Percentiles rank a stretch among this genome's conserved stretches.
Conservation (phyloP, 805 yeast species). For the Suhomyces kilbournensis region DNA sequence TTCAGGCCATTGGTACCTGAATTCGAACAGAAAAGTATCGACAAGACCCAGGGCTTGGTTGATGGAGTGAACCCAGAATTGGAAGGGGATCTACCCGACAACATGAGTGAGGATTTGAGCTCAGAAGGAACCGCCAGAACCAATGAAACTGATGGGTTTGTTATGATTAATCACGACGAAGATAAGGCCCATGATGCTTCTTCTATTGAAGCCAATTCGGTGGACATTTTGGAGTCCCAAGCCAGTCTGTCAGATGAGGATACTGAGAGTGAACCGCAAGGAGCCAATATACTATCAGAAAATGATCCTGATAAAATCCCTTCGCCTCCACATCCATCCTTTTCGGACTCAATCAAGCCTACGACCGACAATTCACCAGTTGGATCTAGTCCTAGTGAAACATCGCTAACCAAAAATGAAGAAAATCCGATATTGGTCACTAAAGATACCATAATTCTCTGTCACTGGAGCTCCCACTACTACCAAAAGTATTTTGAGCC, state of each 20-base stretch:
- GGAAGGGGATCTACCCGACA: slow-evolving; percentile 2
- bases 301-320: slow-evolving; percentile 9
- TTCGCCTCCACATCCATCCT: slow-evolving; percentile 16
- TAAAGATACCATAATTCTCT: slow-evolving; percentile 38
- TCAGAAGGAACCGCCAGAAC: slow-evolving; percentile 6
- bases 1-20: slow-evolving; percentile 29
- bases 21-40: slow-evolving; percentile 26
- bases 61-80: slow-evolving; percentile 1
- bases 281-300: slow-evolving; percentile 13
- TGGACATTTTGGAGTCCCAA: slow-evolving; percentile 5
- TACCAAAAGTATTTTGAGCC: slow-evolving; percentile 54
- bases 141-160: slow-evolving; percentile 17
- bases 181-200: slow-evolving; percentile 1
- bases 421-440: slow-evolving; percentile 16
- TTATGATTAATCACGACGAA: slow-evolving; percentile 13
- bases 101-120: slow-evolving; percentile 2
- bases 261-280: slow-evolving; percentile 21
- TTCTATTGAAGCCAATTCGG: background rate
- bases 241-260: slow-evolving; percentile 28
- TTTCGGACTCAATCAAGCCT: slow-evolving; percentile 17
- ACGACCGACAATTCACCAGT: slow-evolving; percentile 19
- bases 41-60: slow-evolving; percentile 7
- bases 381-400: slow-evolving; percentile 2
- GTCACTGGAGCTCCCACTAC: slow-evolving; percentile 60
- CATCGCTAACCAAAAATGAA: background rate